These are phyloP conservation scores for Aegilops sharonensis DNA, from an alignment of 176 grass and related monocot species.

Conservation along the genomic window DNA sequence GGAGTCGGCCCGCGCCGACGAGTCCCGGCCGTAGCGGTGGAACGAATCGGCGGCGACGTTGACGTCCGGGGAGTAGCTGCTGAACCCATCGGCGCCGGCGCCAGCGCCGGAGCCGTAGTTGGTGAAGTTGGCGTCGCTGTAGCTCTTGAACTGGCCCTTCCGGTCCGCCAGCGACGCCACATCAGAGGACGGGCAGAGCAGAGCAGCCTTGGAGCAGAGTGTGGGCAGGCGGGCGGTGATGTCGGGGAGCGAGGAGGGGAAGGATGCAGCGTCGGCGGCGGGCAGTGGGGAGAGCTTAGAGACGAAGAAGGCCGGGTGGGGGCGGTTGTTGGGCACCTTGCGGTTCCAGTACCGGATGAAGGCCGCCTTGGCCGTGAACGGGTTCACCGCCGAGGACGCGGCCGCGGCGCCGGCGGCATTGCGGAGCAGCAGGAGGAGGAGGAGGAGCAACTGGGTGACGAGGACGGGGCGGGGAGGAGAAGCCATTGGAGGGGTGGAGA, in stretches of 20 bases:
- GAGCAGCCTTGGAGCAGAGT: conserved; percentile 56
- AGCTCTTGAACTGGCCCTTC: conserved; percentile 37
- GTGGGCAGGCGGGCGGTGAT: conserved; percentile 35
- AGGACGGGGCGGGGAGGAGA: background rate
- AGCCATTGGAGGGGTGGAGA: conserved; percentile 36
- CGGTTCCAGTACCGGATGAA: conserved; percentile 93
- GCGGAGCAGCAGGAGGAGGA: background rate
- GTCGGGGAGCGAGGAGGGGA: conserved; percentile 18
- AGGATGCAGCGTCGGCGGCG: conserved; percentile 38
- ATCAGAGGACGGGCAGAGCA: conserved; percentile 52
- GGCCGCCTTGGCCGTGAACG: conserved; percentile 74
- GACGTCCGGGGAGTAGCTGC: conserved; percentile 48
- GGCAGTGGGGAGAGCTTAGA: conserved; percentile 69
- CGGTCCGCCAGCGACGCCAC: background rate
- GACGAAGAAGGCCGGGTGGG: conserved; percentile 78
- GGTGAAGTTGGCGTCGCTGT: conserved; percentile 62
- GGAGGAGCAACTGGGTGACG: background rate
- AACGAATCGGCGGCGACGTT: conserved; percentile 67
- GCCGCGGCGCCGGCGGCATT: background rate
- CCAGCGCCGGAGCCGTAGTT: conserved; percentile 52
- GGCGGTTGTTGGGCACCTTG: conserved; percentile 72
- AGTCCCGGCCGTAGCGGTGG: conserved; percentile 63
- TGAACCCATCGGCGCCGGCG: conserved; percentile 46
- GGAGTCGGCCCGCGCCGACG: conserved; percentile 26
- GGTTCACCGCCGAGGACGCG: conserved; percentile 47